phyloP scores from a whole-genome alignment of 2,329 filamentous ascomycete genomes.

The Aspergillus floridensis region DNA sequence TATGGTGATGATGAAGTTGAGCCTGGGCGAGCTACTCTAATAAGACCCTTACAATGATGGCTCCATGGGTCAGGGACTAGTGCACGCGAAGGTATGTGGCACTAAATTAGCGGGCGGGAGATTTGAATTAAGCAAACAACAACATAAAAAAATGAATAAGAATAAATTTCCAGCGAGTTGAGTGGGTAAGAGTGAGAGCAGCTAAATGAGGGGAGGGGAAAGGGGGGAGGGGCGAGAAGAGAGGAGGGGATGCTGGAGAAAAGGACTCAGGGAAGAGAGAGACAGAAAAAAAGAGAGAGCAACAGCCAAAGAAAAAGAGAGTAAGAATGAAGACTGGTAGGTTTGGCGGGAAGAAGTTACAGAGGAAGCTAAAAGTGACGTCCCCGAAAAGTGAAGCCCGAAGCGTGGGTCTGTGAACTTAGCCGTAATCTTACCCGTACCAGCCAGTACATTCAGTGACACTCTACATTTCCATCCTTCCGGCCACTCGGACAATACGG shows the following conservation, averaged over 20 bases:
- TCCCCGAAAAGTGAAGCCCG: conserved; percentile 12
- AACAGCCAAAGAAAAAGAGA: conserved; percentile 3
- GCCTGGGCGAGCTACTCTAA: not conserved
- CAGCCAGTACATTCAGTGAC: too few relatives aligned
- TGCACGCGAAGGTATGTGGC: conserved; percentile 2
- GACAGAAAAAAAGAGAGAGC: not conserved
- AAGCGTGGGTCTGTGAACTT: conserved; percentile 6
- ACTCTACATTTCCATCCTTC: not conserved
- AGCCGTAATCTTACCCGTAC: not conserved
- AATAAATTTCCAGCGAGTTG: not conserved
- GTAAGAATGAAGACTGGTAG: not conserved
- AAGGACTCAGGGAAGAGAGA: not conserved
- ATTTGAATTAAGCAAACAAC: not conserved
- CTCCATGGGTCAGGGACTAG: conserved; percentile 13
- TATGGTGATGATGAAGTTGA: not conserved
- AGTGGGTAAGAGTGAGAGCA: conserved; percentile 1
- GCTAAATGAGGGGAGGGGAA: conserved; percentile 9
- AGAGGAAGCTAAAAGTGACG: not conserved
- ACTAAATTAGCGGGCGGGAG: not conserved
- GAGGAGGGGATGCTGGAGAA: conserved; percentile 1
- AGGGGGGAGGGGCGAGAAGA: conserved; percentile 10
- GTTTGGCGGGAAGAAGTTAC: not conserved
- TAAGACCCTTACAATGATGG: conserved; percentile 9
- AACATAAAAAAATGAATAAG: not conserved
- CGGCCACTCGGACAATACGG: conserved; percentile 1